Conservation (phyloP, 2,329 filamentous ascomycete genomes). For the Penicillium sumatraense region DNA sequence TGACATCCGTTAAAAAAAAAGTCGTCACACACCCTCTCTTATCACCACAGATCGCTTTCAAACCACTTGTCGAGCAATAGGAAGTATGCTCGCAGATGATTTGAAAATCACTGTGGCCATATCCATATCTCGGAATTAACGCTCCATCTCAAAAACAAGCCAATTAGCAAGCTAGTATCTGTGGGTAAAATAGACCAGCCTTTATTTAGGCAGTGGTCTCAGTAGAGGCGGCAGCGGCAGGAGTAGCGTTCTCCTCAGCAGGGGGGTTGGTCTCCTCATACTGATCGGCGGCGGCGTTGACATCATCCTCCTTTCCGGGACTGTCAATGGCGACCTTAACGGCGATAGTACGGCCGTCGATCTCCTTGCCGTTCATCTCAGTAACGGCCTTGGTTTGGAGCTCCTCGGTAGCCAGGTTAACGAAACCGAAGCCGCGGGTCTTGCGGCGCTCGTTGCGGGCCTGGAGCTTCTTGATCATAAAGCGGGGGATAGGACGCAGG, state of each 20-base stretch:
- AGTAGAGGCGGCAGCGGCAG: constrained; percentile 34
- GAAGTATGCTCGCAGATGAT: constrained; percentile 29
- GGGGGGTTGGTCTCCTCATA: constrained; percentile 49
- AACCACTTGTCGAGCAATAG: constrained; percentile 25
- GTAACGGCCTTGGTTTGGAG: constrained; percentile 93
- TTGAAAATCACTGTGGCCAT: constrained; percentile 29
- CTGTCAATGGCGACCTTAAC: constrained; percentile 99
- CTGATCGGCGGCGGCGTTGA: constrained; percentile 55
- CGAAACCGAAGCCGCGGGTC: constrained; percentile 98
- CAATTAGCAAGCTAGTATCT: constrained; percentile 20
- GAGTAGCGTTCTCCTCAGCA: constrained; percentile 47
- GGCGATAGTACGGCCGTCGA: constrained; percentile 97
- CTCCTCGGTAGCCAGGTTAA: constrained; percentile 93
- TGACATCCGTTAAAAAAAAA: constrained; percentile 25
- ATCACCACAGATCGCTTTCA: constrained; percentile 20
- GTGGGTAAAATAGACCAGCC: constrained; percentile 23
- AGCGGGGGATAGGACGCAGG: constrained; percentile 95
- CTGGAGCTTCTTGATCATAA: constrained; percentile 99
- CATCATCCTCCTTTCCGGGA: constrained; percentile 96
- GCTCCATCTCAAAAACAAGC: constrained; percentile 17
- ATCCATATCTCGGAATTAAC: constrained; percentile 24
- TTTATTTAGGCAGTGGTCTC: constrained; percentile 36
- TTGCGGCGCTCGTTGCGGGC: constrained; percentile 97
- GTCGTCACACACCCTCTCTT: constrained; percentile 30
- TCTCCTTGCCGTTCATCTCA: constrained; percentile 99